These are phyloP conservation scores for Pichia occidentalis DNA, from an alignment of 805 yeast species.

Conservation along the genomic window DNA sequence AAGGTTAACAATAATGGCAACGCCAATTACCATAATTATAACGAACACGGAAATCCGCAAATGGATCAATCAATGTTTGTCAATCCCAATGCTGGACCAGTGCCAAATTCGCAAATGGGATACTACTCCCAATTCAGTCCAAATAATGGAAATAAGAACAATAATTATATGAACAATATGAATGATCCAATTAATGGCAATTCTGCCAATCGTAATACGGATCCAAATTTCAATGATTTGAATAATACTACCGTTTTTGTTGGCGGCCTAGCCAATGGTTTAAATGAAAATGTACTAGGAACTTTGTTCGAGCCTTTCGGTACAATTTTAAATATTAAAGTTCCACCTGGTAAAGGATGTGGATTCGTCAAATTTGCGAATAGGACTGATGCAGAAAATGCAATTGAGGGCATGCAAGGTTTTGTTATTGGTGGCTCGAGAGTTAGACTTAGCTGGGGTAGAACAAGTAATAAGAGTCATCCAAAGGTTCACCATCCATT, in stretches of 20 bases:
- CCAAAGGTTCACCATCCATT: conserved; percentile 8
- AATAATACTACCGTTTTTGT: conserved; percentile 71
- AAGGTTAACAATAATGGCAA: conserved; percentile 14
- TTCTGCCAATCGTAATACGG: conserved; percentile 1
- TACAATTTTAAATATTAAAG: conserved; percentile 57
- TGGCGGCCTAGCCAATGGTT: conserved; percentile 60
- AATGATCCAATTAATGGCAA: too few species aligned
- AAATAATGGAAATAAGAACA: neutral
- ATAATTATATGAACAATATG: too few species aligned
- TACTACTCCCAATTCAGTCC: conserved; percentile 14
- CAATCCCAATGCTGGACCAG: conserved; percentile 13
- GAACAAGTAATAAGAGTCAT: conserved; percentile 32
- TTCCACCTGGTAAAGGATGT: conserved; percentile 75
- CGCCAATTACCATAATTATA: conserved; percentile 1
- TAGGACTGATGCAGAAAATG: conserved; percentile 69
- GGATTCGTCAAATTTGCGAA: conserved; percentile 67
- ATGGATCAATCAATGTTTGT: conserved; percentile 12
- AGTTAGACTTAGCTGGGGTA: conserved; percentile 72
- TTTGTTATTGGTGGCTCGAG: conserved; percentile 68
- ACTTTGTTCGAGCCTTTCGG: conserved; percentile 70
- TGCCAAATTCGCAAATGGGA: conserved; percentile 22
- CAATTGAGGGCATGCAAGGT: conserved; percentile 75
- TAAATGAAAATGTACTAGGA: conserved; percentile 53
- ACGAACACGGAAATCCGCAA: neutral
- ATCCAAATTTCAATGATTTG: conserved; percentile 40